Conservation (phyloP, 306 rosid genomes). For the Corylus americana region DNA sequence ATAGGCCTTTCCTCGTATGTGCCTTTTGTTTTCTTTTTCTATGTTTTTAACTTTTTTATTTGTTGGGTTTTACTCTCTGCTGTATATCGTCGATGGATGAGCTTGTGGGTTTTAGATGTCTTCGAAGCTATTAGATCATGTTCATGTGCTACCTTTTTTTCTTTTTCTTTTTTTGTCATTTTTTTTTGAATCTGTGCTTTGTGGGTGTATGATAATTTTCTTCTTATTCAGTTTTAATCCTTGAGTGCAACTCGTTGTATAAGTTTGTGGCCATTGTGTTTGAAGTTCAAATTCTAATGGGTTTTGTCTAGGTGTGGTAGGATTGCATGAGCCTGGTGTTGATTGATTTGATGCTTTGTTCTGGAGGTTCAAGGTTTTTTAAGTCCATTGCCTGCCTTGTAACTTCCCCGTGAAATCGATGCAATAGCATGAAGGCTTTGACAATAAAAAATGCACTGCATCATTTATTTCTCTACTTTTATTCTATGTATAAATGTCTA, state of each 20-base stretch:
- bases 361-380: neutral
- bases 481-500: neutral
- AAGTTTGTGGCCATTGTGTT: neutral
- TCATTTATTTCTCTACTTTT: neutral
- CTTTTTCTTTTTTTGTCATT: neutral
- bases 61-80: neutral
- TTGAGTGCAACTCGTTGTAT: neutral
- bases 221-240: neutral
- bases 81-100: neutral
- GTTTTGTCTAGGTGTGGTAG: neutral
- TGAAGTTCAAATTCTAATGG: neutral
- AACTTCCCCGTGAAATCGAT: neutral
- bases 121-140: neutral
- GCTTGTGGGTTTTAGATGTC: neutral
- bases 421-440: neutral
- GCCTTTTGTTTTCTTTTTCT: constrained; percentile 10
- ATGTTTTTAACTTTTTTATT: neutral
- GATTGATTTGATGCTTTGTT: neutral
- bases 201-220: neutral
- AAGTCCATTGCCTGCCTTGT: neutral
- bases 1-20: neutral
- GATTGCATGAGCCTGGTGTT: neutral
- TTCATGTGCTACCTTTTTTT: neutral
- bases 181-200: neutral
- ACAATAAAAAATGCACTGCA: neutral